Percentiles rank a stretch among this genome's conserved stretches.
These are phyloP conservation scores for Endocladia muricata DNA, from an alignment of 31 red algal genomes.

Conservation along the genomic window DNA sequence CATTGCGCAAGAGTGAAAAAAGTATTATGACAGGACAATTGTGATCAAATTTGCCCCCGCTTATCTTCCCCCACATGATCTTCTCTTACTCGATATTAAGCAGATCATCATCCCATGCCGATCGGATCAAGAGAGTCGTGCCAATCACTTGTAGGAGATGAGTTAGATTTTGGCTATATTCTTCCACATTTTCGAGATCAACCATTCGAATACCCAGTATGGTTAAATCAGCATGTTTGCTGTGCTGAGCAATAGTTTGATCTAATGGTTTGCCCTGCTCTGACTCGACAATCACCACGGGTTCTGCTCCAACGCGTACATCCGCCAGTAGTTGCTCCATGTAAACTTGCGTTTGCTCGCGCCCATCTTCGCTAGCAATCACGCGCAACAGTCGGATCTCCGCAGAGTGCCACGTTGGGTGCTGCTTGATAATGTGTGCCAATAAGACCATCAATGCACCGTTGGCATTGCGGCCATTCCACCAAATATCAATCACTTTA, in stretches of 20 bases:
- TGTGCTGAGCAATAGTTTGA: not conserved
- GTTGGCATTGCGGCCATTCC: not conserved
- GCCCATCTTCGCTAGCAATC: not conserved
- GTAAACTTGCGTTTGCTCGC: not conserved
- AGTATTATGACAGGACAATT: too few relatives aligned
- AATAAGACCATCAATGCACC: not conserved
- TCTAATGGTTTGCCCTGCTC: not conserved
- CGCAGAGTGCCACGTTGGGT: not conserved
- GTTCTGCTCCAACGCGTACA: not conserved
- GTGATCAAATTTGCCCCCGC: too few relatives aligned
- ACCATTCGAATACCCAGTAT: not conserved
- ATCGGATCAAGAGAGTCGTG: too few relatives aligned
- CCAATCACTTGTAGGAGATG: too few relatives aligned
- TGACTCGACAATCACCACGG: not conserved
- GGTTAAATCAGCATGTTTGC: not conserved
- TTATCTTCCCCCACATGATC: too few relatives aligned
- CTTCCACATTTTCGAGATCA: constrained; percentile 60
- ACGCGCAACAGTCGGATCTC: not conserved
- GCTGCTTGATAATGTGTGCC: not conserved
- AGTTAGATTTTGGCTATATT: too few relatives aligned
- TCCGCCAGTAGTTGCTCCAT: not conserved
- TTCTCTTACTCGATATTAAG: too few relatives aligned
- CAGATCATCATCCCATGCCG: too few relatives aligned
- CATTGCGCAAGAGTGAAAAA: too few relatives aligned
- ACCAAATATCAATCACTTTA: not conserved